These are phyloP conservation scores for Furcasterigmium furcatum DNA, from an alignment of 2,329 filamentous ascomycete species.

Conservation along the genomic window DNA sequence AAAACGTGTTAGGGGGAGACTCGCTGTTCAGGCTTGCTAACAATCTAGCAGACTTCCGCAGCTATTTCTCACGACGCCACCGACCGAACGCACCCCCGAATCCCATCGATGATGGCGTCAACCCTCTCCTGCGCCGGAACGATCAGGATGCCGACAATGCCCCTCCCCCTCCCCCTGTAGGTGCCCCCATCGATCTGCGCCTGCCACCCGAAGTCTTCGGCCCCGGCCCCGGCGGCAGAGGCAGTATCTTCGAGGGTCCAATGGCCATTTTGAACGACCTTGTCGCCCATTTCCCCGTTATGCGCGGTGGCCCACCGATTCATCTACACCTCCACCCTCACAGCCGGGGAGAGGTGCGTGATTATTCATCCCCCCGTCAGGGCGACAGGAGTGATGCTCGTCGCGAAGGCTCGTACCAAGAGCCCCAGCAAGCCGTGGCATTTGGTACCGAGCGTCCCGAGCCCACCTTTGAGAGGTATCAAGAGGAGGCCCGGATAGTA, in stretches of 20 bases:
- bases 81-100: conserved; percentile 50
- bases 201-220: conserved; percentile 44
- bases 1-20: too few relatives aligned
- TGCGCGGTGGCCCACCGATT: conserved; percentile 48
- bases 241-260: conserved; percentile 42
- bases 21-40: conserved; percentile 9
- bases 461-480: conserved; percentile 75
- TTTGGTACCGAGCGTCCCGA: conserved; percentile 60
- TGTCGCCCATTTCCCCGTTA: conserved; percentile 49
- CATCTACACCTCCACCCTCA: conserved; percentile 56
- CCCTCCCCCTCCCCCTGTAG: conserved; percentile 39
- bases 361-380: conserved; percentile 42
- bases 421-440: conserved; percentile 70
- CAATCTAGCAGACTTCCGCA: conserved; percentile 38
- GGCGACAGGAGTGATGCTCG: conserved; percentile 43
- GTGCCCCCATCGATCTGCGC: conserved; percentile 39
- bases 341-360: conserved; percentile 46
- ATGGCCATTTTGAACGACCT: conserved; percentile 54
- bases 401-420: conserved; percentile 44
- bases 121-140: conserved; percentile 76
- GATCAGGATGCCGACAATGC: conserved; percentile 39
- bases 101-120: conserved; percentile 74
- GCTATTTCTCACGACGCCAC: conserved; percentile 47
- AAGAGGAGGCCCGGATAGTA: conserved; percentile 84
- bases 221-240: conserved; percentile 14